Evolutionary conservation across 2,329 filamentous ascomycete genomes (phyloP), one percentile per base, ranked within the genome.

Genomic region (Epichloe coenophiala): DNA sequence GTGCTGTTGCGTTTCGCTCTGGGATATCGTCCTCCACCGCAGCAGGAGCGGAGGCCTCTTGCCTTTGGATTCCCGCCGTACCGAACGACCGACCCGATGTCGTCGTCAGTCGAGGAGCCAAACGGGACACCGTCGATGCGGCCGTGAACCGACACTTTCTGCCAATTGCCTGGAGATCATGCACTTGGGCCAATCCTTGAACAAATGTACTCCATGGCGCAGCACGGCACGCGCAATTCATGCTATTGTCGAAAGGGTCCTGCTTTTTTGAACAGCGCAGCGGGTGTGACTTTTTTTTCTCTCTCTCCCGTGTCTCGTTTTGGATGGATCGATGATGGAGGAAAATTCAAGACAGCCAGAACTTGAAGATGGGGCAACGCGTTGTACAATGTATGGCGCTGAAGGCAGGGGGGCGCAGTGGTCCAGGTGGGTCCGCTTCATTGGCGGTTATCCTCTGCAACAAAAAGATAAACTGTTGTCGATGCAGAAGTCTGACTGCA

Each of bases 221-320:
- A 6, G 64, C 66, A 52, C 72, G 69, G 54, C 75, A 78, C 21
- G 68, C 61, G 58, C 74, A 77, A 54, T 60, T 66, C 74, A 77
- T 77, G 19, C 15, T 42, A 2, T 23, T 3, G n/a, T 35, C 21
- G 27, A 38, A 27, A 15, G 35, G 19, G 40, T 38, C 21, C 48
- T 12, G 48, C 40, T 49, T 15, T 11, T 2, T 12, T 6, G 23
- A 31, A 45, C 12, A 45, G 40, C 40, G n/a, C n/a, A 33, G 45
- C 45, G n/a, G 35, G 17, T 23, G 23, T 3, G 21, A 1, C 3
- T 31, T 42, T 15, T 27, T 42, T 42, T 27, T 27, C 1, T 39
- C 12, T 7, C 17, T n/a, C 17, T 39, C 17, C 17, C 17, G n/a
- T 39, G n/a, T 27, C 23, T 21, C 5, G 15, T 31, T 27, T 35